Percentiles rank a stretch among this genome's conserved stretches.
phyloP scores from a whole-genome alignment of 108 stramenopile genomes.

The Nitzschia sp. region DNA sequence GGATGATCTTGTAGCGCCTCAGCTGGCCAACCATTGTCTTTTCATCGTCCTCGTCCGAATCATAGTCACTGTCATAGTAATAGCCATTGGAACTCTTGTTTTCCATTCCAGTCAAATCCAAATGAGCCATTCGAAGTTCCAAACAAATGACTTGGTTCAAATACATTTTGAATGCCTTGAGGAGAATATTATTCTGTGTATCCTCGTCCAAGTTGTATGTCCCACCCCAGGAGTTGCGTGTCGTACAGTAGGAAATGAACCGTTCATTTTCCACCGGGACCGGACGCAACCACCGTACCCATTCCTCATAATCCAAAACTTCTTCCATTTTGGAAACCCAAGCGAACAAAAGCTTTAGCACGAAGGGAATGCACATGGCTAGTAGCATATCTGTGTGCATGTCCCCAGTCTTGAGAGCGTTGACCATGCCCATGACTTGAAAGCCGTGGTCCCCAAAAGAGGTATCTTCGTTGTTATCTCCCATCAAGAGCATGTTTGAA shows the following conservation, averaged over 20 bases:
- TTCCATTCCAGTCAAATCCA: constrained; percentile 38
- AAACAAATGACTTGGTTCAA: constrained; percentile 35
- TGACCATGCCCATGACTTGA: constrained; percentile 50
- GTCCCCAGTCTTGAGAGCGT: constrained; percentile 63
- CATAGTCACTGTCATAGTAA: constrained; percentile 29
- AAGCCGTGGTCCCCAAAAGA: constrained; percentile 7
- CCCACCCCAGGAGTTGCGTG: constrained; percentile 24
- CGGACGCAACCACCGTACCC: constrained; percentile 1
- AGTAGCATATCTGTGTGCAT: constrained; percentile 60
- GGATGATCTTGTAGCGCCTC: constrained; percentile 39
- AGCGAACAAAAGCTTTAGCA: constrained; percentile 36
- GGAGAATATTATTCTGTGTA: constrained; percentile 43
- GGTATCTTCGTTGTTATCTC: background rate
- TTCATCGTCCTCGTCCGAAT: constrained; percentile 12
- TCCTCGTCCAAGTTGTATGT: constrained; percentile 28
- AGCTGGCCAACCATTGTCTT: constrained; percentile 36
- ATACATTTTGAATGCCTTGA: constrained; percentile 52
- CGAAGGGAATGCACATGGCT: constrained; percentile 63
- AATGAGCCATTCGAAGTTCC: constrained; percentile 23
- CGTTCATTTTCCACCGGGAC: constrained; percentile 24
- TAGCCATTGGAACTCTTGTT: constrained; percentile 10
- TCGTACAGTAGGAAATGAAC: constrained; percentile 26
- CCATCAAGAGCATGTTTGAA: too few relatives aligned
- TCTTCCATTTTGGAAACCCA: constrained; percentile 15
- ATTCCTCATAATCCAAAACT: constrained; percentile 5